phyloP scores from a whole-genome alignment of 768 basidiomycete species.

The Mycena galopus region DNA sequence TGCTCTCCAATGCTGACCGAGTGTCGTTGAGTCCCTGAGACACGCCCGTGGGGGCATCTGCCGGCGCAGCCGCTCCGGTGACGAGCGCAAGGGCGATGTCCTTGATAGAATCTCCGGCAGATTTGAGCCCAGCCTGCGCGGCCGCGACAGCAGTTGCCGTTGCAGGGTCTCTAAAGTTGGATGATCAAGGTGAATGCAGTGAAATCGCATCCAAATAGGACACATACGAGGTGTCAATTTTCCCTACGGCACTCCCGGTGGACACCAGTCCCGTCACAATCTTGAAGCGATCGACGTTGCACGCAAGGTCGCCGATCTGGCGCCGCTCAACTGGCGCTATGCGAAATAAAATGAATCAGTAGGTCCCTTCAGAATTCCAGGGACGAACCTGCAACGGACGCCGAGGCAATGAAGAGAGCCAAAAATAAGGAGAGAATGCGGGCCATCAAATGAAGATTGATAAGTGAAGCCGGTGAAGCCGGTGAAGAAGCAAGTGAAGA shows the following conservation, averaged over 20 bases:
- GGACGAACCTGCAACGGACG: slow-evolving; percentile 15
- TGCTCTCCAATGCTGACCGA: slow-evolving; percentile 31
- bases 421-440: slow-evolving; percentile 21
- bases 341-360: neutral
- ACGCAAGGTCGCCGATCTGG: slow-evolving; percentile 47
- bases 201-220: too few relatives aligned
- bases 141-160: slow-evolving; percentile 27
- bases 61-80: slow-evolving; percentile 33
- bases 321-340: slow-evolving; percentile 39
- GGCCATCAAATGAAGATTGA: slow-evolving; percentile 16
- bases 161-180: slow-evolving; percentile 26
- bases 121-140: slow-evolving; percentile 27
- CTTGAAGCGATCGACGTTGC: slow-evolving; percentile 48
- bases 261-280: slow-evolving; percentile 43
- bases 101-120: slow-evolving; percentile 29
- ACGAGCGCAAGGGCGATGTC: slow-evolving; percentile 35
- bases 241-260: slow-evolving; percentile 36
- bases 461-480: neutral
- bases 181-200: neutral
- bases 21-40: slow-evolving; percentile 28
- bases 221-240: slow-evolving; percentile 35
- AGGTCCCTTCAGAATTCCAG: neutral
- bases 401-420: slow-evolving; percentile 25
- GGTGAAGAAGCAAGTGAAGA: slow-evolving; percentile 3
- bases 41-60: slow-evolving; percentile 29